Percentiles rank a stretch among this genome's conserved stretches.
Conservation (phyloP, 2,329 filamentous ascomycete genomes). For the Arthrobotrys conoides region DNA sequence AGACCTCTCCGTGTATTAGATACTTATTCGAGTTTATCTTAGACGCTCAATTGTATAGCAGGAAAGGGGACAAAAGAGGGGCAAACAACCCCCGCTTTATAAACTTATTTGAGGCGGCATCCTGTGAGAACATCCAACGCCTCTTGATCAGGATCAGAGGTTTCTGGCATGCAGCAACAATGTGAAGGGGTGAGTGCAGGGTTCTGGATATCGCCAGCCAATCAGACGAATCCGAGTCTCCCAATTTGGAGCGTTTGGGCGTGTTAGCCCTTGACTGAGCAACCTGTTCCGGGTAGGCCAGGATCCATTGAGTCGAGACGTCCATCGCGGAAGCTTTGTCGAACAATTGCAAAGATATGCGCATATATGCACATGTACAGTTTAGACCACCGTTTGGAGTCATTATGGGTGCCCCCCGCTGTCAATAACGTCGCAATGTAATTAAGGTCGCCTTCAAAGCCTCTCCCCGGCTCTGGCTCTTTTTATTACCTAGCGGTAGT, state of each 20-base stretch:
- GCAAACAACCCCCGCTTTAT: constrained; percentile 3
- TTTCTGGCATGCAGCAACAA: background rate
- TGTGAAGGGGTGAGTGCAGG: background rate
- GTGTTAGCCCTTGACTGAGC: constrained; percentile 4
- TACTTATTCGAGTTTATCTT: background rate
- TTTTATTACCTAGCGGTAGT: constrained; percentile 6
- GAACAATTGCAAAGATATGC: background rate
- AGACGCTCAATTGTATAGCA: background rate
- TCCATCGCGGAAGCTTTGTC: constrained; percentile 19
- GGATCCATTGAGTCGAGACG: constrained; percentile 3
- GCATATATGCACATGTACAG: background rate
- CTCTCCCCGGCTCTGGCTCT: constrained; percentile 4
- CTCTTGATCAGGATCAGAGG: too few species aligned
- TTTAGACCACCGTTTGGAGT: background rate
- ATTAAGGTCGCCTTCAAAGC: constrained; percentile 7
- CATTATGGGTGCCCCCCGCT: background rate
- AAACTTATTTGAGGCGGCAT: background rate
- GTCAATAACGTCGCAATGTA: constrained; percentile 11
- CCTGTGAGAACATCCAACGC: too few species aligned
- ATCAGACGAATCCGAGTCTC: constrained; percentile 1
- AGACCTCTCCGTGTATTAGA: background rate
- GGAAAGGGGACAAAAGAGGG: background rate
- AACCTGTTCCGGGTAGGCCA: constrained; percentile 9
- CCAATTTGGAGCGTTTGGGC: constrained; percentile 20
- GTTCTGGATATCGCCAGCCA: constrained; percentile 5